A percentile compares a stretch with the other conserved stretches of the same genome.
Evolutionary conservation across 768 basidiomycete species (phyloP).

Genomic region (Hericium alpestre): DNA sequence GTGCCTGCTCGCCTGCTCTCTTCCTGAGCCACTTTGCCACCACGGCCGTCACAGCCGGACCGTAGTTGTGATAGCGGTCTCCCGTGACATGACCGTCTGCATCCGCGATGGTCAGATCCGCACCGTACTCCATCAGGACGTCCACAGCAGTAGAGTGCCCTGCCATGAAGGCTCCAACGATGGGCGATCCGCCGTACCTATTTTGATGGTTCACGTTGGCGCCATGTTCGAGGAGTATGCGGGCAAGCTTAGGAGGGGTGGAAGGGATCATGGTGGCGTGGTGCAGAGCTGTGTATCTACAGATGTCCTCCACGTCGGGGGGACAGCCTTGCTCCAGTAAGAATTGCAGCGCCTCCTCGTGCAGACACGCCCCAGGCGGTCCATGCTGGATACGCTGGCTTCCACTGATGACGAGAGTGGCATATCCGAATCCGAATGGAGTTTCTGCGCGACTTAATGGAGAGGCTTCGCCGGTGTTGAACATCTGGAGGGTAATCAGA

Average conservation of each 20-base stretch:
- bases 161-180: constrained; percentile 24
- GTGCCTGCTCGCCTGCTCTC: constrained; percentile 32
- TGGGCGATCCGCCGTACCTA: constrained; percentile 35
- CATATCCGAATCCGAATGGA: constrained; percentile 13
- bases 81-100: constrained; percentile 28
- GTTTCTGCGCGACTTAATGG: constrained; percentile 13
- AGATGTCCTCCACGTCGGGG: constrained; percentile 33
- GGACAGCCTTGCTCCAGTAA: constrained; percentile 33
- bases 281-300: constrained; percentile 39
- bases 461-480: constrained; percentile 7
- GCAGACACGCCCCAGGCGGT: constrained; percentile 5
- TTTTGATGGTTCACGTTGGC: constrained; percentile 41
- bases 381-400: constrained; percentile 4
- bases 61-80: constrained; percentile 21
- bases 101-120: constrained; percentile 30
- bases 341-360: constrained; percentile 26
- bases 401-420: constrained; percentile 9
- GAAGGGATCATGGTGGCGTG: constrained; percentile 27
- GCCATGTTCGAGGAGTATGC: constrained; percentile 31
- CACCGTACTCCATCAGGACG: constrained; percentile 38
- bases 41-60: constrained; percentile 33
- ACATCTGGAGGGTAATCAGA: not conserved
- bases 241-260: constrained; percentile 23
- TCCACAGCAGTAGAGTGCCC: constrained; percentile 21
- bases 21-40: constrained; percentile 38